Evolutionary conservation across 2,329 filamentous ascomycete genomes (phyloP), one percentile per base, ranked within the genome.

Genomic region (Emydomyces testavorans): DNA sequence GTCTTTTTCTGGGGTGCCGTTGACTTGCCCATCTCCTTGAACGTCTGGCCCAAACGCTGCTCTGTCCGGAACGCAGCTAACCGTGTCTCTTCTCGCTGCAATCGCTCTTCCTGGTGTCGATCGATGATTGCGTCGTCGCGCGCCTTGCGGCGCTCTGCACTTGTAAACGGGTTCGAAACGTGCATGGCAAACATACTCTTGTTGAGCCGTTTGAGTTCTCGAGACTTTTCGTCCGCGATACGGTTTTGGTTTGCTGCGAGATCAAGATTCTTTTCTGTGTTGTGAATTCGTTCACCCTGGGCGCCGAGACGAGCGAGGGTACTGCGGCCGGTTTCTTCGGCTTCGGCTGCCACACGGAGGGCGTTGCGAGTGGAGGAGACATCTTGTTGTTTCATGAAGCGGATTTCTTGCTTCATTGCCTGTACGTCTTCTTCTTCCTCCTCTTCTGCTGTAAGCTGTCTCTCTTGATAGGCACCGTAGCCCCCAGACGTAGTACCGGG

Each of bases 121-220:
- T 82, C 78, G 59, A 93, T 71, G 37, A 85, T 76, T 47, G 78
- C 73, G 43, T 82, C 72, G 54, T 92, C 85, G 34, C 78, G 75
- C 49, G 77, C 78, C 47, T 74, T 72, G 23, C 75, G 76, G 37
- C 82, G 76, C 55, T 75, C 76, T 53, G 77, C 79, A 11, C 78
- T 79, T 0, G 85, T 92, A 62, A 94, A 86, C 0, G 83, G 83
- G 57, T 87, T 87, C 46, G 73, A 72, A 21, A 89, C 81, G 59
- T 88, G 83, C 18, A 89, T 77, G 4, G 85, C 84, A 60, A 94
- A 94, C 87, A 95, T 94, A 70, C 82, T 88, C 53, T 83, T 75
- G 66, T 95, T 94, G 42, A 93, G 72, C 1, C 78, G 85, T 70
- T 90, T 90, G 31, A 95, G 71, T 61, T 94, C 87, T 40, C 80